Evolutionary conservation across 208 protist species (phyloP).

Genomic region (Leishmania tropica): DNA sequence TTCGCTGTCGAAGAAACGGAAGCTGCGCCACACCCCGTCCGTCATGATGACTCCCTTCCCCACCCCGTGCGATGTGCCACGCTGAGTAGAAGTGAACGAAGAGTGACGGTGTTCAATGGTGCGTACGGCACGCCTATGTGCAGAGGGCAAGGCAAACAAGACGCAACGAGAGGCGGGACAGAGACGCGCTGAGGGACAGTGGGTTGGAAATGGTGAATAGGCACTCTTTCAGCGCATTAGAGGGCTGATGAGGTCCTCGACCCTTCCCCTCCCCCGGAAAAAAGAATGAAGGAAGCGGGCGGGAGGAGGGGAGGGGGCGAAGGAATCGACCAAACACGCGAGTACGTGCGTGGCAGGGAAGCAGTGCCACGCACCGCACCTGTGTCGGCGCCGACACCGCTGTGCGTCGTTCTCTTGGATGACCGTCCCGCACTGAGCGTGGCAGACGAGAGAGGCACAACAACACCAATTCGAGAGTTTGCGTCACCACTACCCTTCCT

Average conservation of each 20-base stretch:
- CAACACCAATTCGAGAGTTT: not conserved
- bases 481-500: not conserved
- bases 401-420: not conserved
- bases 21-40: slow-evolving; percentile 35
- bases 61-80: not conserved
- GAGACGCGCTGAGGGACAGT: not conserved
- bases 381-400: not conserved
- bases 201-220: not conserved
- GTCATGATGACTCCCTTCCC: slow-evolving; percentile 1
- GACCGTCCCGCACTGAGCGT: not conserved
- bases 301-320: not conserved
- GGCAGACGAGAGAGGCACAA: not conserved
- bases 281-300: not conserved
- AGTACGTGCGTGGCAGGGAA: not conserved
- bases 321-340: not conserved
- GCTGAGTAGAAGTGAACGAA: not conserved
- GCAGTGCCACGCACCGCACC: not conserved
- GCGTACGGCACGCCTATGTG: not conserved
- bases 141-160: not conserved
- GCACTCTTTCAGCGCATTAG: too few species aligned
- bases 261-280: not conserved
- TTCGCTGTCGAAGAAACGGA: slow-evolving; percentile 74
- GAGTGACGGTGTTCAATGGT: not conserved
- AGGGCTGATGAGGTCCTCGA: not conserved
- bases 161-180: not conserved